These are phyloP conservation scores for Nicotiana rustica DNA, from an alignment of 305 asterid genomes.

Conservation along the genomic window DNA sequence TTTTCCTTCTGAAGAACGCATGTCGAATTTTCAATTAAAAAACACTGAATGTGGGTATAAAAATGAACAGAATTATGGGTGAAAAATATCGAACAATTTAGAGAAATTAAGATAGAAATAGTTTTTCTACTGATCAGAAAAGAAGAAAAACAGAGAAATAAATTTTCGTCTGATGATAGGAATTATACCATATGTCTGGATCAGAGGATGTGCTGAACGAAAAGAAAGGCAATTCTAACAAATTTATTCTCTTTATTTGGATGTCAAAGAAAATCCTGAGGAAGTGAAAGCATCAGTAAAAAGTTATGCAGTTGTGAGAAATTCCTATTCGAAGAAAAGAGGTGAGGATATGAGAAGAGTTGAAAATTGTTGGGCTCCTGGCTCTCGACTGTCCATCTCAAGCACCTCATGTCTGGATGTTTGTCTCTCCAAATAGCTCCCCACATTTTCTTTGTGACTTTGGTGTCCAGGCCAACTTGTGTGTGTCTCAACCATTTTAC, in stretches of 20 bases:
- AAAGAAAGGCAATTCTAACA: not conserved
- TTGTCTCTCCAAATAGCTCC: not conserved
- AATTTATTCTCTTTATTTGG: slow-evolving; percentile 18
- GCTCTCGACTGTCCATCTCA: slow-evolving; percentile 20
- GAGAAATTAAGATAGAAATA: slow-evolving; percentile 4
- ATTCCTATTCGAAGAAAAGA: slow-evolving; percentile 10
- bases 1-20: not conserved
- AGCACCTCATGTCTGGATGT: slow-evolving; percentile 7
- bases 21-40: not conserved
- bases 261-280: slow-evolving; percentile 12
- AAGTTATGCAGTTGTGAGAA: slow-evolving; percentile 14
- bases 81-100: not conserved
- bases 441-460: too few relatives aligned
- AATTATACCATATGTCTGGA: slow-evolving; percentile 3
- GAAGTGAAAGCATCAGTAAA: slow-evolving; percentile 15
- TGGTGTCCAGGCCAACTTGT: too few relatives aligned
- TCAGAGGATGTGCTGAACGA: not conserved
- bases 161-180: not conserved
- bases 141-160: too few relatives aligned
- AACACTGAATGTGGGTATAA: not conserved
- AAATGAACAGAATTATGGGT: not conserved
- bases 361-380: slow-evolving; percentile 18
- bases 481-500: too few relatives aligned
- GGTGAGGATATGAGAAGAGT: slow-evolving; percentile 4
- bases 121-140: not conserved